Percentiles rank a stretch among this genome's conserved stretches.
These are phyloP conservation scores for Hanseniaspora nectarophila DNA, from an alignment of 805 yeast species.

Conservation along the genomic window DNA sequence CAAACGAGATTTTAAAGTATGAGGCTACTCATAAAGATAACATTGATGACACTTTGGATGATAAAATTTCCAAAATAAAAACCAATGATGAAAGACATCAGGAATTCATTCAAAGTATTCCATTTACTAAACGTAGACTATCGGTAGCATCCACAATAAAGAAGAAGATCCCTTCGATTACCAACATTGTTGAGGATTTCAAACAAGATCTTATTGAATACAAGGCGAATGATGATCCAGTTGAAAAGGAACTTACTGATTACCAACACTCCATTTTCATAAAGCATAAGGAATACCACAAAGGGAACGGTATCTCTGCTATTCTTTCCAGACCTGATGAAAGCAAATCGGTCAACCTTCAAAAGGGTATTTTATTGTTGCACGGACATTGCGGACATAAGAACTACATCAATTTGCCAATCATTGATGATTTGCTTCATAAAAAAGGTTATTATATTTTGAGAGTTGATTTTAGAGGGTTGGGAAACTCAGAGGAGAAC, in stretches of 20 bases:
- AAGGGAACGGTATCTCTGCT: constrained; percentile 29
- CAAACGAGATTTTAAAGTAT: not conserved
- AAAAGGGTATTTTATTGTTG: constrained; percentile 46
- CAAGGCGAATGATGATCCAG: not conserved
- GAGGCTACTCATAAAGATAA: not conserved
- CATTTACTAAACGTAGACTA: not conserved
- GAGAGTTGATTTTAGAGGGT: constrained; percentile 74
- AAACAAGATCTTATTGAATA: not conserved
- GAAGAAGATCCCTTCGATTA: not conserved
- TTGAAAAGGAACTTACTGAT: constrained; percentile 1
- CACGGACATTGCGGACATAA: constrained; percentile 86
- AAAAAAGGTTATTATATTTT: constrained; percentile 52
- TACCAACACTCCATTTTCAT: constrained; percentile 3
- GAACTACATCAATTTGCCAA: constrained; percentile 60
- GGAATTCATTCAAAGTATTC: not conserved
- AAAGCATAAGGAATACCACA: constrained; percentile 20
- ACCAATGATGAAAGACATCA: constrained; percentile 5
- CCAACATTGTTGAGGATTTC: constrained; percentile 1
- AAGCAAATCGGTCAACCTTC: constrained; percentile 25
- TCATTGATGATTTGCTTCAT: constrained; percentile 50
- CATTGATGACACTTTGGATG: not conserved
- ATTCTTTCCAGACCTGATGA: constrained; percentile 28
- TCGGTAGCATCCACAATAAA: not conserved
- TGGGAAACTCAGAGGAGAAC: constrained; percentile 59
- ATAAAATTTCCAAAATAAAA: not conserved